Percentiles rank a stretch among this genome's conserved stretches.
Evolutionary conservation across 2,329 filamentous ascomycete species (phyloP).

Genomic region (Arachnomyces sp.): DNA sequence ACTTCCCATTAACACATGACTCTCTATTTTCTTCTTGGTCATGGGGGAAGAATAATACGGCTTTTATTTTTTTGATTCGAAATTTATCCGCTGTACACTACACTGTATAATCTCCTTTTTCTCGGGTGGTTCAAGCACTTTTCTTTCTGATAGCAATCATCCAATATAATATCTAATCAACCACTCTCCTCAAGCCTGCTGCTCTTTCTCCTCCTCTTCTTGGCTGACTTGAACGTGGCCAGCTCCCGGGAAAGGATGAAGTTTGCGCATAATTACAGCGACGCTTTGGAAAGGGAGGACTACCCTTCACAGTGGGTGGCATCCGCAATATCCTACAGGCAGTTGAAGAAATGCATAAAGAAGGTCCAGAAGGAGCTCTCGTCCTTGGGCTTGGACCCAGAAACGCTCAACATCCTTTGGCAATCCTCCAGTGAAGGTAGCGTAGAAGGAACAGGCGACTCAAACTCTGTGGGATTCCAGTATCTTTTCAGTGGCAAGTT

Average conservation of each 20-base stretch:
- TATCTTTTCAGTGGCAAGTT: conserved; percentile 12
- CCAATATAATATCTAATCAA: background rate
- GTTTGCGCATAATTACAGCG: conserved; percentile 72
- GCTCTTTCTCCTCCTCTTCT: background rate
- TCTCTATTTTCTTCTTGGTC: too few species aligned
- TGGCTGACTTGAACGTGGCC: background rate
- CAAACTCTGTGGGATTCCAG: conserved; percentile 8
- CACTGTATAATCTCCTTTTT: too few species aligned
- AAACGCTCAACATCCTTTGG: conserved; percentile 61
- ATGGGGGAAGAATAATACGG: too few species aligned
- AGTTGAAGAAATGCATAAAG: conserved; percentile 85
- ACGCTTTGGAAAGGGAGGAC: conserved; percentile 60
- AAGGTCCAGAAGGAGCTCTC: conserved; percentile 65
- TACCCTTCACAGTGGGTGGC: conserved; percentile 67
- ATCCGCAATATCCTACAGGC: conserved; percentile 72
- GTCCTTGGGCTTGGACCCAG: conserved; percentile 62
- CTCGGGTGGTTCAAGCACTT: too few species aligned
- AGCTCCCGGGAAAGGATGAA: conserved; percentile 57
- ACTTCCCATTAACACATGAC: too few species aligned
- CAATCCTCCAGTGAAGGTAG: conserved; percentile 13
- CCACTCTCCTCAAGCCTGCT: background rate
- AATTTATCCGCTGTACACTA: too few species aligned
- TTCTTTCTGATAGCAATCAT: too few species aligned
- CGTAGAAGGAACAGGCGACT: conserved; percentile 1
- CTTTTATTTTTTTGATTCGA: too few species aligned